Conservation (phyloP, 2,329 filamentous ascomycete genomes). For the Penicillium occitanis region DNA sequence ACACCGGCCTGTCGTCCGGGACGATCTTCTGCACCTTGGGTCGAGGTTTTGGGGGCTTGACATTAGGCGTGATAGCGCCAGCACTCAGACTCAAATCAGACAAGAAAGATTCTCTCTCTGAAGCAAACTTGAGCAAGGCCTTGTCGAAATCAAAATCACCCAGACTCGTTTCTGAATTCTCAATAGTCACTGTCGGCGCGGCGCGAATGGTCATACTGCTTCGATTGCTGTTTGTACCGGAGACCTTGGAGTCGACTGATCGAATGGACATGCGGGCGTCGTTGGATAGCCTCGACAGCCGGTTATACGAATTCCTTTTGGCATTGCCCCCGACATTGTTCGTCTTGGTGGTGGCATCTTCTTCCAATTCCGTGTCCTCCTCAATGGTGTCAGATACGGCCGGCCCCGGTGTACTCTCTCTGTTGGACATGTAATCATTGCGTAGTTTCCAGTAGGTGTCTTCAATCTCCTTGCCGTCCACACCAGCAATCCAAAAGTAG, state of each 20-base stretch:
- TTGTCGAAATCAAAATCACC: constrained; percentile 90
- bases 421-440: constrained; percentile 43
- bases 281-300: constrained; percentile 36
- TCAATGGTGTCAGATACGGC: constrained; percentile 59
- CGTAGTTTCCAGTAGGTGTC: constrained; percentile 45
- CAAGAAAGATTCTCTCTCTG: constrained; percentile 89
- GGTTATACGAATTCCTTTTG: constrained; percentile 43
- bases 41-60: constrained; percentile 73
- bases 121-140: constrained; percentile 89
- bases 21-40: constrained; percentile 70
- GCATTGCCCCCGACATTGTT: constrained; percentile 33
- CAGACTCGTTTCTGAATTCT: constrained; percentile 39
- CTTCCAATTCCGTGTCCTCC: constrained; percentile 59
- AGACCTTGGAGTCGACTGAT: constrained; percentile 37
- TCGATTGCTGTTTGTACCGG: constrained; percentile 59
- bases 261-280: constrained; percentile 46
- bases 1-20: constrained; percentile 62
- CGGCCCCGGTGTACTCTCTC: constrained; percentile 36
- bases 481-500: constrained; percentile 63
- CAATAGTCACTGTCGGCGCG: constrained; percentile 32
- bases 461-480: constrained; percentile 49
- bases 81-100: constrained; percentile 88
- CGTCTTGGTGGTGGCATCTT: constrained; percentile 37
- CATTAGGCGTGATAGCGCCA: constrained; percentile 69
- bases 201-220: constrained; percentile 64